A percentile compares a stretch with the other conserved stretches of the same genome.
phyloP scores from a whole-genome alignment of 495 filamentous ascomycete species.

The Lasiosphaeria hispida region DNA sequence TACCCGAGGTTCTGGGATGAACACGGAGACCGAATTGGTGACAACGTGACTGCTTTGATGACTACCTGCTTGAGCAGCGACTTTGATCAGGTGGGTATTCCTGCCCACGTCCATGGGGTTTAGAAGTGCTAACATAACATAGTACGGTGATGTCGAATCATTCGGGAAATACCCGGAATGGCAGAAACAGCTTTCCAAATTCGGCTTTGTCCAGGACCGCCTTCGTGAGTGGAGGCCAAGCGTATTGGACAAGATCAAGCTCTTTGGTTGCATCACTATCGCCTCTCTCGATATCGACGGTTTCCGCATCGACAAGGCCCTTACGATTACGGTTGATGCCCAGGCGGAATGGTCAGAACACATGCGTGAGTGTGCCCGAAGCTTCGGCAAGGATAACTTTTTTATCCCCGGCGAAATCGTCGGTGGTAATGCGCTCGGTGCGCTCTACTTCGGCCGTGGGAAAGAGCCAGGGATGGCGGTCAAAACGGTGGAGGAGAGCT shows the following conservation, averaged over 20 bases:
- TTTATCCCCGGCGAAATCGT: slow-evolving; percentile 65
- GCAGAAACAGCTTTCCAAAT: slow-evolving; percentile 65
- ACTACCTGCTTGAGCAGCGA: slow-evolving; percentile 65
- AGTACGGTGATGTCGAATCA: slow-evolving; percentile 63
- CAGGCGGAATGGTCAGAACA: slow-evolving; percentile 53
- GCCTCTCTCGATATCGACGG: slow-evolving; percentile 63
- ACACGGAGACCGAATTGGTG: slow-evolving; percentile 35
- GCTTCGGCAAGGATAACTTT: slow-evolving; percentile 60
- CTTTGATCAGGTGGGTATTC: slow-evolving; percentile 51
- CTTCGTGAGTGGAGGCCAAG: slow-evolving; percentile 65
- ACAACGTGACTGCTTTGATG: slow-evolving; percentile 38
- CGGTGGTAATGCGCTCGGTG: slow-evolving; percentile 59
- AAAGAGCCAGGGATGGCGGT: slow-evolving; percentile 50
- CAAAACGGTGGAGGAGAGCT: slow-evolving; percentile 22
- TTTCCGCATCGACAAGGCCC: slow-evolving; percentile 66
- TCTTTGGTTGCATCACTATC: slow-evolving; percentile 65
- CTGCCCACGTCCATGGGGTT: background rate
- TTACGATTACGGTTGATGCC: slow-evolving; percentile 61
- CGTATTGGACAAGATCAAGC: slow-evolving; percentile 57
- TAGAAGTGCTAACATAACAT: background rate
- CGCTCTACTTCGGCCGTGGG: slow-evolving; percentile 62
- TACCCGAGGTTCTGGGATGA: slow-evolving; percentile 68
- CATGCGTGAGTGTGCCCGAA: slow-evolving; percentile 53
- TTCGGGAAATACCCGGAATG: slow-evolving; percentile 69
- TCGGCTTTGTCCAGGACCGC: slow-evolving; percentile 70